Evolutionary conservation across 305 asterid genomes (phyloP), one percentile per base, ranked within the genome.

Genomic region (Rubia peregrina): DNA sequence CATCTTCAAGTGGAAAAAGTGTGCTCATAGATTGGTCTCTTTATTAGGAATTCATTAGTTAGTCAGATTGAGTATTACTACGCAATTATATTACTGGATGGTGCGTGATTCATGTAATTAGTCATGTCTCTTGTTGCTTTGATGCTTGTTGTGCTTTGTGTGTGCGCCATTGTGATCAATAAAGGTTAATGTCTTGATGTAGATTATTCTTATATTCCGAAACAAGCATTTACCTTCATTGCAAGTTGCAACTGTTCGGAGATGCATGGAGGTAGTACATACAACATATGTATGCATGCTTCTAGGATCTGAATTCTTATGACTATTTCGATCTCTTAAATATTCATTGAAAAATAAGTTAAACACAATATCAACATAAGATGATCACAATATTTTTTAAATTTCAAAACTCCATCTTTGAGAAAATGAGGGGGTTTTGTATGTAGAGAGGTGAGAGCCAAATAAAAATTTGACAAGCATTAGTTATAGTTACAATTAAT

Each of bases 21-120:
- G 76, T 77, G 74, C 68, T 74, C 69, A 62, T 63, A 51, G 55
- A 61, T 71, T 64, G 26, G 69, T 75, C 68, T 75, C 24, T 73
- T 74, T 49, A 33, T 68, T 65, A 19, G 71, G 63, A 56, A 33
- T 61, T 61, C 44, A 49, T n/a, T 51, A 21, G 59, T 57, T 7
- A 21, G 60, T 13, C 33, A 64, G 38, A n/a, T 61, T 62, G 69
- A 9, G 12, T 49, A 17, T 71, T 57, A 10, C 11, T 53, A 49
- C 21, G 11, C 13, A 41, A 61, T 61, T 40, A 59, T 65, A 38
- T 48, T 61, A 57, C 46, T 70, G 63, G 33, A 56, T 63, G 67
- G 17, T 3, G 6, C 60, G 64, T 61, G 65, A 70, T 64, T 71
- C 19, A 21, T 73, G 69, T 46, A 21, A 44, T 22, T 65, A 12